Evolutionary conservation across 768 basidiomycete genomes (phyloP), one percentile per base, ranked within the genome.

Genomic region (Kwoniella newhampshirensis): DNA sequence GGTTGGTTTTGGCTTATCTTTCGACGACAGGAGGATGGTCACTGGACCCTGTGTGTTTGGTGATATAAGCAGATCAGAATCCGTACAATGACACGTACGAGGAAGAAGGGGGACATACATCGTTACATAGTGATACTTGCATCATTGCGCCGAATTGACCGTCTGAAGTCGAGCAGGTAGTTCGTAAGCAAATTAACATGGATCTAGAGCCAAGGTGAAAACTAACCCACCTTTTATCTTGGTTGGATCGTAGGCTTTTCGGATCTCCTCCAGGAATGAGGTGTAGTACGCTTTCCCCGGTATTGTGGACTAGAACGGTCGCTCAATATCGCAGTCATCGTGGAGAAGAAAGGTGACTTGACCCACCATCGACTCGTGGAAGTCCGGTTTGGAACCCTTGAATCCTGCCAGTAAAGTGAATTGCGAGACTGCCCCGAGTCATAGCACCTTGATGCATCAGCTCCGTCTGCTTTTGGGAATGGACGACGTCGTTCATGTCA

Each of bases 91-190:
- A 42, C 8, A 28, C 13, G 13, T 17, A 20, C n/a, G n/a, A n/a
- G 18, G 35, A 9, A 39, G 1, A 43, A 28, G 43, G 17, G 45
- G 32, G 23, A 66, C 80, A 37, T 75, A 89, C 91, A 79, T 97
- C 92, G 73, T 97, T 97, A 20, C 82, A 86, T 54, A 94, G 77
- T 60, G 80, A 83, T 50, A 97, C 89, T 55, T 85, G 83, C 92
- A 97, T 97, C 92, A 94, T 94, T 4, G 91, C 92, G 28, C 91
- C 91, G 71, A 97, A 96, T 64, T 80, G 81, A n/a, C 92, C 92
- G 75, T 97, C 92, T 93, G 59, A 17, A 6, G 5, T 9, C 6
- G 12, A 48, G 30, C 28, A 48, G 27, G 4, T 8, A 18, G 21
- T 42, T n/a, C 6, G 21, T n/a, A 6, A 18, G 40, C 40, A 5